A percentile compares a stretch with the other conserved stretches of the same genome.
phyloP scores from a whole-genome alignment of 2,329 filamentous ascomycete genomes.

The Emmonsia crescens region DNA sequence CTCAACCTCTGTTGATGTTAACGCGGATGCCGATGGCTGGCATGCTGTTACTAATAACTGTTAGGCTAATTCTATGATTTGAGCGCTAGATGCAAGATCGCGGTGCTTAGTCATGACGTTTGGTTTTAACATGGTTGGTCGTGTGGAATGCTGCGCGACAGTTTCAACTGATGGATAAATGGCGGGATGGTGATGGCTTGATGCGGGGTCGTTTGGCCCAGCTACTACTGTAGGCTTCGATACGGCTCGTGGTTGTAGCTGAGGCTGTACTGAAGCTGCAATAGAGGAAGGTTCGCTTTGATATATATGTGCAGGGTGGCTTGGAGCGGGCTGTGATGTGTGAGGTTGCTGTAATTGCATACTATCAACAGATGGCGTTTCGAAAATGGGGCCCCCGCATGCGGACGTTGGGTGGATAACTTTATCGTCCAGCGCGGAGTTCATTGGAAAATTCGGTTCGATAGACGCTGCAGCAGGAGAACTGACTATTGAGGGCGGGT shows the following conservation, averaged over 20 bases:
- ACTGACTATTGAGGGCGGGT: not conserved
- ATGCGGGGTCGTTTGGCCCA: not conserved
- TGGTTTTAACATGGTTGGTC: not conserved
- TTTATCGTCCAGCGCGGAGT: not conserved
- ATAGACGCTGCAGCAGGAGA: not conserved
- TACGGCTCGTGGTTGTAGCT: not conserved
- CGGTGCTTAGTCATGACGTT: not conserved
- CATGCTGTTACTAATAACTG: not conserved
- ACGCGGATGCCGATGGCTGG: not conserved
- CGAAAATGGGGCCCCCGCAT: not conserved
- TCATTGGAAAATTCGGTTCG: not conserved
- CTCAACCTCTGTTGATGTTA: not conserved
- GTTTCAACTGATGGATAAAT: not conserved
- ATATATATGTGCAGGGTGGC: not conserved
- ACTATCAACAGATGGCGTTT: not conserved
- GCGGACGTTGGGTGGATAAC: not conserved
- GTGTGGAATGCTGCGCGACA: not conserved
- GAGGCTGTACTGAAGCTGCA: not conserved
- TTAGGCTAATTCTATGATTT: not conserved
- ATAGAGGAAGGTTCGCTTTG: not conserved
- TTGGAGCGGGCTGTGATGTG: not conserved
- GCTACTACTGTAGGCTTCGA: not conserved
- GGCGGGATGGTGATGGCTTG: not conserved
- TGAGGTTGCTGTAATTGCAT: not conserved
- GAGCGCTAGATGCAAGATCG: too few species aligned